Evolutionary conservation across 2,329 filamentous ascomycete genomes (phyloP).

Genomic region (Magnaporthiopsis poae): DNA sequence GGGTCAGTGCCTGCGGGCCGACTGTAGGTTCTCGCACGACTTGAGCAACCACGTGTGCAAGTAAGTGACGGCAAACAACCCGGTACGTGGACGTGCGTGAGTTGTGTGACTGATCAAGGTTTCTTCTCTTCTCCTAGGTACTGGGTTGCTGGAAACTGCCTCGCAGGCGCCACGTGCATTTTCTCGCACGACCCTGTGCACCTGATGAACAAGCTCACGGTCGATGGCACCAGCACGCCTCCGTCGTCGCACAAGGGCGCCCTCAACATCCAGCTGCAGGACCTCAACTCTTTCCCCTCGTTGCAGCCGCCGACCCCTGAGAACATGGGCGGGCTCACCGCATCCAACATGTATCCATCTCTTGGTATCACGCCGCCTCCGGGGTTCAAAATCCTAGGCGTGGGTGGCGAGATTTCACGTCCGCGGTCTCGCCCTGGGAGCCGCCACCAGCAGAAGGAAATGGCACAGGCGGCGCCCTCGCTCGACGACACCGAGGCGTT

Average conservation of each 20-base stretch:
- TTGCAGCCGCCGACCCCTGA: constrained; percentile 54
- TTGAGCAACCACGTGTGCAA: constrained; percentile 95
- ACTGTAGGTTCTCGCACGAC: constrained; percentile 95
- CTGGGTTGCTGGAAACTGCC: constrained; percentile 90
- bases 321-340: constrained; percentile 42
- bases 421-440: constrained; percentile 77
- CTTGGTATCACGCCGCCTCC: constrained; percentile 55
- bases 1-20: constrained; percentile 87
- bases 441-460: constrained; percentile 60
- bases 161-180: constrained; percentile 86
- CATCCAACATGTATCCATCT: constrained; percentile 43
- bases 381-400: constrained; percentile 54
- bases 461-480: constrained; percentile 58
- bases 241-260: constrained; percentile 52
- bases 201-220: constrained; percentile 68
- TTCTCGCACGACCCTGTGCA: constrained; percentile 93
- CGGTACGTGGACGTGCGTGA: not conserved
- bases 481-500: constrained; percentile 95
- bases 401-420: constrained; percentile 51
- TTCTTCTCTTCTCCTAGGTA: constrained; percentile 49
- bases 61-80: constrained; percentile 45
- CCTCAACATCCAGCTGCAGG: constrained; percentile 67
- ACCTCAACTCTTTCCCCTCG: constrained; percentile 75
- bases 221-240: constrained; percentile 59
- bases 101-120: constrained; percentile 11